Percentiles rank a stretch among this genome's conserved stretches.
These are phyloP conservation scores for Teunomyces pallodes DNA, from an alignment of 805 yeast species.

Conservation along the genomic window DNA sequence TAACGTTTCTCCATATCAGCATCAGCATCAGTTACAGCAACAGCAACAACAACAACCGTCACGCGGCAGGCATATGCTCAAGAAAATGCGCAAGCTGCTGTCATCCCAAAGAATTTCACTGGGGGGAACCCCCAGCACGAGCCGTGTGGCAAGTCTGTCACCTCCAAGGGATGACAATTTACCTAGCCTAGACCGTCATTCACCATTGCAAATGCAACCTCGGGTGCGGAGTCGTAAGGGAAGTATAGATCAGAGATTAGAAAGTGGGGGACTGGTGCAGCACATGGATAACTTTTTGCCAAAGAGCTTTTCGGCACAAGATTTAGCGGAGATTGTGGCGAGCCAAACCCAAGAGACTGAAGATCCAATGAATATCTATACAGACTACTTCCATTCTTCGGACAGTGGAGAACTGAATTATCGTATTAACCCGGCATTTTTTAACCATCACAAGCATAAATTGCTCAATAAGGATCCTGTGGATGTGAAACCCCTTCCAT, in stretches of 20 bases:
- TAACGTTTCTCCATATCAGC: no score
- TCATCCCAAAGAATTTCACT: not conserved
- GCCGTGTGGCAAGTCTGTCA: not conserved
- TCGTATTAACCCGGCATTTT: slow-evolving; percentile 7
- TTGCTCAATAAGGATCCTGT: slow-evolving; percentile 5
- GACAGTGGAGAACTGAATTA: not conserved
- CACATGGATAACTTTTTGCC: not conserved
- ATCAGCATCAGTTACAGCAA: no score
- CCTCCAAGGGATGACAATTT: not conserved
- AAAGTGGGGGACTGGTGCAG: not conserved
- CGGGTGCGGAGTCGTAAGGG: not conserved
- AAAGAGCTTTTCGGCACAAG: not conserved
- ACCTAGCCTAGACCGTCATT: not conserved
- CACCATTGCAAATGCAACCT: not conserved
- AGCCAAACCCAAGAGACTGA: not conserved
- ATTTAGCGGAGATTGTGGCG: not conserved
- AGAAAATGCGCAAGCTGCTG: not conserved
- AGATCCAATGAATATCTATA: not conserved
- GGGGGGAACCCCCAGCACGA: not conserved
- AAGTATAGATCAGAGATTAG: not conserved
- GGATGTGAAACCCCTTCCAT: slow-evolving; percentile 7
- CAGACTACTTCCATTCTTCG: not conserved
- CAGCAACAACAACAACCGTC: no score
- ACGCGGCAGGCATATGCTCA: not conserved
- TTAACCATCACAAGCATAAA: slow-evolving; percentile 9